Evolutionary conservation across 2,329 filamentous ascomycete species (phyloP), one percentile per base, ranked within the genome.

Genomic region (Ophiostoma novo-ulmi): DNA sequence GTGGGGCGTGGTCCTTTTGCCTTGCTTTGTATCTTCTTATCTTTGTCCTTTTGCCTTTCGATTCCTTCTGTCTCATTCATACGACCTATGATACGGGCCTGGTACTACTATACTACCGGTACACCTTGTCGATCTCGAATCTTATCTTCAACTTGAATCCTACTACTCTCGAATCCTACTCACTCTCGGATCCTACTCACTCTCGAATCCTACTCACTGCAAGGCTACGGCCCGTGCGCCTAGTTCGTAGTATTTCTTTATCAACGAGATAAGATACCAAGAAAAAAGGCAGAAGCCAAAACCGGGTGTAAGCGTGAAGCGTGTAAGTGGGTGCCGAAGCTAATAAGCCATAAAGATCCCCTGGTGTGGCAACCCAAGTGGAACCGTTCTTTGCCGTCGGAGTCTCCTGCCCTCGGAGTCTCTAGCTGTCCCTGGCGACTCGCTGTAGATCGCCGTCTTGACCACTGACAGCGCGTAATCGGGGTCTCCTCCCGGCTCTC

Each of bases 271-370:
- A 48, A 20, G 44, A 48, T 48, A 48, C 44, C 44, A 48, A 48
- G 44, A 3, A 48, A 20, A 20, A 48, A 48, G 7, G 44, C 20
- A 48, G n/a, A 48, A n/a, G 52, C 52, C 20, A 58, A 26, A 58
- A 13, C 52, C 52, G 52, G 52, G n/a, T 58, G 52, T 58, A 58
- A 58, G 52, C 52, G 52, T 58, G 52, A 58, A 26, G n/a, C 52
- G n/a, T 58, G n/a, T 58, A 26, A 58, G 52, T 58, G 52, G 52
- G 52, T 58, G 52, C n/a, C 52, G 52, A 31, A 58, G n/a, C 52
- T 14, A 58, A 14, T 26, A 11, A 13, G n/a, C 52, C 52, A 5
- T 26, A n/a, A 3, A n/a, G 44, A 48, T 48, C 44, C 41, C 14
- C 44, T 48, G 44, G 17, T 20, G 44, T 48, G 44, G 17, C 17